These are phyloP conservation scores for Lactifluus hygrophoroides DNA, from an alignment of 768 basidiomycete species.

Conservation along the genomic window DNA sequence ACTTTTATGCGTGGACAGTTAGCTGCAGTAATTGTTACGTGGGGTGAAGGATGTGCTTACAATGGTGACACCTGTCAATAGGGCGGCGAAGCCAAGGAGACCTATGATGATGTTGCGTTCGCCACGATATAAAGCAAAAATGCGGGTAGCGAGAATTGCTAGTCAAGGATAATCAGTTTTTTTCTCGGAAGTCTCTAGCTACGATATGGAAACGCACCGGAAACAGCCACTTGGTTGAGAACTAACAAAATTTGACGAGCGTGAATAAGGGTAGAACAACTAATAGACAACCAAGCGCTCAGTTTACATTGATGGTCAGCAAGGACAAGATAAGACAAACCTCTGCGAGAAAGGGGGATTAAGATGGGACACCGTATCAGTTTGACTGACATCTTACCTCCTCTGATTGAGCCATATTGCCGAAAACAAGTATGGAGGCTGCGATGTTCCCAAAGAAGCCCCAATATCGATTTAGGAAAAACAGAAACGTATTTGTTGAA, in stretches of 20 bases:
- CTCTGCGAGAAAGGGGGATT: slow-evolving; percentile 12
- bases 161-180: background rate
- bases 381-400: slow-evolving; percentile 12
- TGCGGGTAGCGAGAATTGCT: slow-evolving; percentile 41
- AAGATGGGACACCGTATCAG: background rate
- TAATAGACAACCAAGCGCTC: slow-evolving; percentile 17
- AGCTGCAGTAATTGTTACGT: background rate
- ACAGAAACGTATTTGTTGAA: slow-evolving; percentile 33
- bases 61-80: slow-evolving; percentile 28
- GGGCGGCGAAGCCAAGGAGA: slow-evolving; percentile 28
- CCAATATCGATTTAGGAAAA: slow-evolving; percentile 44
- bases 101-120: slow-evolving; percentile 31
- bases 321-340: slow-evolving; percentile 1
- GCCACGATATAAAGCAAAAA: slow-evolving; percentile 41
- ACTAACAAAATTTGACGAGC: slow-evolving; percentile 37
- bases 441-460: slow-evolving; percentile 32
- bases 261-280: slow-evolving; percentile 33
- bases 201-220: slow-evolving; percentile 29
- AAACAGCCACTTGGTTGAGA: slow-evolving; percentile 38
- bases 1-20: slow-evolving; percentile 27
- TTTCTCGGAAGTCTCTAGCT: too few species aligned
- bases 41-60: slow-evolving; percentile 28
- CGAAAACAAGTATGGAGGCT: slow-evolving; percentile 20
- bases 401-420: slow-evolving; percentile 2
- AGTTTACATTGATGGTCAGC: background rate